These are phyloP conservation scores for Populus simonii DNA, from an alignment of 345 rosid genomes.

Conservation along the genomic window DNA sequence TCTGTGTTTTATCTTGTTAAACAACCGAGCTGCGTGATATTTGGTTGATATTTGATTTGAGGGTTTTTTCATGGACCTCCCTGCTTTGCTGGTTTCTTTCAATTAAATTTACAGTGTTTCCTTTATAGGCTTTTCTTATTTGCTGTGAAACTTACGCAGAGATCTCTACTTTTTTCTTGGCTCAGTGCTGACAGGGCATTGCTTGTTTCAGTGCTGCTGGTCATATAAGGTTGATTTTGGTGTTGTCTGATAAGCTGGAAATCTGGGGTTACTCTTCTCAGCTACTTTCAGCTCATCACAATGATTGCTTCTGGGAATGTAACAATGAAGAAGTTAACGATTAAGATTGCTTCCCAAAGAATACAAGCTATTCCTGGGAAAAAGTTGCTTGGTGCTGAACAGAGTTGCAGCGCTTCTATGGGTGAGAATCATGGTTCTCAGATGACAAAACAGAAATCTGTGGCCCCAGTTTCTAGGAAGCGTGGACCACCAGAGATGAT, in stretches of 20 bases:
- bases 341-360: conserved; percentile 49
- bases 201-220: conserved; percentile 9
- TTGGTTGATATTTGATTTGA: neutral
- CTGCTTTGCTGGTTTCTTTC: neutral
- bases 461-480: conserved; percentile 25
- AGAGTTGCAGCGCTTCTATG: neutral
- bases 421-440: conserved; percentile 11
- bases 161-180: neutral
- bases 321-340: conserved; percentile 43
- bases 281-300: conserved; percentile 19
- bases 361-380: conserved; percentile 26
- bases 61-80: neutral
- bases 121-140: neutral
- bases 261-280: neutral
- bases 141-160: neutral
- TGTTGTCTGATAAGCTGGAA: neutral
- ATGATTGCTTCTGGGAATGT: conserved; percentile 44
- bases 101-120: neutral
- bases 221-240: neutral
- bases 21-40: too few species aligned
- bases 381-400: conserved; percentile 22
- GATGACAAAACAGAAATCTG: conserved; percentile 16
- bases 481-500: conserved; percentile 32
- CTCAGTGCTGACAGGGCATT: conserved; percentile 18
- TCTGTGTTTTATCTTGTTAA: neutral